Evolutionary conservation across 2,329 filamentous ascomycete genomes (phyloP), one percentile per base, ranked within the genome.

Genomic region (Cytospora leucostoma): DNA sequence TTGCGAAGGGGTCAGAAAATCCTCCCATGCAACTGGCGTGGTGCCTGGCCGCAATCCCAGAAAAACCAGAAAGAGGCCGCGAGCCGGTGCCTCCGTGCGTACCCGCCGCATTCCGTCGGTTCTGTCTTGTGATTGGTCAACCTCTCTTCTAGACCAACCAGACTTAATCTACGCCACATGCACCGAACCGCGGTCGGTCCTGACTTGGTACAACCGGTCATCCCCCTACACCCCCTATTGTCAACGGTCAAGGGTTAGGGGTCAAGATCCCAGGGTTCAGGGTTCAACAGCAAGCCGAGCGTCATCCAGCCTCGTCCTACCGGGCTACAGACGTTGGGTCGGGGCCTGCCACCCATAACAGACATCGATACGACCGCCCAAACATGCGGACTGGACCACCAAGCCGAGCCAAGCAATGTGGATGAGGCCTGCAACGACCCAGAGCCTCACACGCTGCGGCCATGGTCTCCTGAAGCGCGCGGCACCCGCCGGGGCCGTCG

Each of bases 391-490:
- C 38, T 47, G 35, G 37, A 59, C 19, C 19, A 49, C 8, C 37
- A 37, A 40, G 19, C 4, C 35, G 7, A 63, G 49, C 19, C 19
- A 40, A 58, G 51, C 55, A 53, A 63, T 63, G 61, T 50, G 61
- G 61, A 49, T 59, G 56, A 63, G 37, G 56, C 38, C 51, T 8
- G 19, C 15, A 19, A 33, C 44, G 13, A 19, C 50, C 6, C 34
- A 27, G 27, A 49, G 55, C 61, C 13, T 50, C 55, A 52, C 33
- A 19, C 35, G 54, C 17, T 27, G 15, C 52, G 35, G 52, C 59
- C 33, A 50, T 50, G 59, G 51, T 13, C 33, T 53, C 35, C 10
- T 37, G 27, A 13, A 50, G 27, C 35, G 32, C 33, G 35, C 7
- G 12, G 10, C 27, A 17, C 21, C 32, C 32, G 37, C 50, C 33